A percentile compares a stretch with the other conserved stretches of the same genome.
Evolutionary conservation across 768 basidiomycete species (phyloP).

Genomic region (Russula emetica): DNA sequence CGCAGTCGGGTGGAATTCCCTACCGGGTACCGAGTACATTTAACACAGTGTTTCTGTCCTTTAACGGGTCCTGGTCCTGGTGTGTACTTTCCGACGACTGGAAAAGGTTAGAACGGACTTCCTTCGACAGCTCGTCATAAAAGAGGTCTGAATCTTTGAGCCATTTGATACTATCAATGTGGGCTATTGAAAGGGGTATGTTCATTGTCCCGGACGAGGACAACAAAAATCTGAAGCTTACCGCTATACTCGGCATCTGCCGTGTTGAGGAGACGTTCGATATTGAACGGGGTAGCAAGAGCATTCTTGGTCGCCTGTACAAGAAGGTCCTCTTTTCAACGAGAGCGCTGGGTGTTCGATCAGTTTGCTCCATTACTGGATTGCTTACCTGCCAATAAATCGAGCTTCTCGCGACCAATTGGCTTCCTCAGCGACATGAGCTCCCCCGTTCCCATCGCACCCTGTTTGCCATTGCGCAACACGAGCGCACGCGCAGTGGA

Average conservation of each 20-base stretch:
- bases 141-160: constrained; percentile 67
- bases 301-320: constrained; percentile 50
- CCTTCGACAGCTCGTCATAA: constrained; percentile 49
- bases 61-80: constrained; percentile 17
- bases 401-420: constrained; percentile 74
- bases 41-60: constrained; percentile 19
- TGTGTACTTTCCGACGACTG: constrained; percentile 15
- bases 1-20: constrained; percentile 4
- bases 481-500: constrained; percentile 70
- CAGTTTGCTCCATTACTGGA: constrained; percentile 19
- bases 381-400: constrained; percentile 64
- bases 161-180: constrained; percentile 63
- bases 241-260: constrained; percentile 72
- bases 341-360: constrained; percentile 6
- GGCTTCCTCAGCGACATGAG: constrained; percentile 53
- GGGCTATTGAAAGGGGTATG: constrained; percentile 40
- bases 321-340: constrained; percentile 58
- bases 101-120: constrained; percentile 51
- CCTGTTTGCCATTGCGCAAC: constrained; percentile 71
- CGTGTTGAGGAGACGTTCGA: constrained; percentile 60
- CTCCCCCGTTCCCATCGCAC: constrained; percentile 67
- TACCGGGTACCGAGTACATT: constrained; percentile 29
- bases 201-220: neutral
- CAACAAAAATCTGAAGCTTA: constrained; percentile 35
- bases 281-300: constrained; percentile 57